Evolutionary conservation across 345 rosid genomes (phyloP).

Genomic region (Populus euphratica): DNA sequence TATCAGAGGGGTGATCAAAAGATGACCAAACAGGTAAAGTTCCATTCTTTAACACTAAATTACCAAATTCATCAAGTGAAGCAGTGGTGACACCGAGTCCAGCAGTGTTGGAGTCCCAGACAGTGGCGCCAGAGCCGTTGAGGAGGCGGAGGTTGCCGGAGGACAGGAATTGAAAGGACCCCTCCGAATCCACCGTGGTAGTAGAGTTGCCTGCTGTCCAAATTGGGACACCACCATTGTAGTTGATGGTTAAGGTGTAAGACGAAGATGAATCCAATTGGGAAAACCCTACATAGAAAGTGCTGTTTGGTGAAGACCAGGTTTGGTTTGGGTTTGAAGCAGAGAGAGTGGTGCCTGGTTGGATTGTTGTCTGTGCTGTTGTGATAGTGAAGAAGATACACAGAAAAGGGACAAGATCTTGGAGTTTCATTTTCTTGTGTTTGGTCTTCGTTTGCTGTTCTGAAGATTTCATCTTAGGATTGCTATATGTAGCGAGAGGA

Average conservation of each 20-base stretch:
- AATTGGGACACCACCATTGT: constrained; percentile 38
- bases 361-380: constrained; percentile 12
- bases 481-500: too few relatives aligned
- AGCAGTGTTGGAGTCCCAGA: constrained; percentile 55
- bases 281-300: constrained; percentile 46
- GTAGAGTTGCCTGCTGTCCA: constrained; percentile 45
- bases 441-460: not conserved
- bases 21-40: constrained; percentile 49
- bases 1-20: constrained; percentile 46
- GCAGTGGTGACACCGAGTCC: constrained; percentile 45
- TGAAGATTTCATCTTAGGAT: not conserved
- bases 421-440: not conserved
- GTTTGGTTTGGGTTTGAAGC: constrained; percentile 35
- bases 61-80: constrained; percentile 48
- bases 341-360: constrained; percentile 38
- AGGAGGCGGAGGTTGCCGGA: constrained; percentile 53
- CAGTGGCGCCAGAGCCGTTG: constrained; percentile 47
- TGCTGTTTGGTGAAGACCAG: constrained; percentile 39
- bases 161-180: constrained; percentile 41
- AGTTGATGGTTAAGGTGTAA: constrained; percentile 44
- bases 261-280: constrained; percentile 27
- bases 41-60: constrained; percentile 28
- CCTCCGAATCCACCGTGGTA: constrained; percentile 43
- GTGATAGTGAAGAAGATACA: constrained; percentile 10
- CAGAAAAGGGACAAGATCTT: not conserved